These are phyloP conservation scores for Geotrichum carabidarum DNA, from an alignment of 1,139 yeast species.

Conservation along the genomic window DNA sequence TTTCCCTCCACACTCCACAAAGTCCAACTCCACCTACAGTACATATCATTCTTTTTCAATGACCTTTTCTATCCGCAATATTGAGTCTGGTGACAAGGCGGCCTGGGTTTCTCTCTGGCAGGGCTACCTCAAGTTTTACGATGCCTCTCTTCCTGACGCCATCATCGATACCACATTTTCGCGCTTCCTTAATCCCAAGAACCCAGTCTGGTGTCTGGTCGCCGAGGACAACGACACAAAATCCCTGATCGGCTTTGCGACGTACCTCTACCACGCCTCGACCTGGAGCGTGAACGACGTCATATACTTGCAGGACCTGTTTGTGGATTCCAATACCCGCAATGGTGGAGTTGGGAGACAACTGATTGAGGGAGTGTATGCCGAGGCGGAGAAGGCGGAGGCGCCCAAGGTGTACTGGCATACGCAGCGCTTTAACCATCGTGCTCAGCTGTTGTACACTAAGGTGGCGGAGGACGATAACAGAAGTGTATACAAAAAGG, in stretches of 20 bases:
- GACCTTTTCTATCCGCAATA: conserved; percentile 39
- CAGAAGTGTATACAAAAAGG: conserved; percentile 24
- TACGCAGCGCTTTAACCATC: conserved; percentile 51
- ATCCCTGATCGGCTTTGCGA: conserved; percentile 45
- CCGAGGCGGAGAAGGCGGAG: conserved; percentile 45
- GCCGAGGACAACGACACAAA: conserved; percentile 36
- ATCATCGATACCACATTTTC: conserved; percentile 43
- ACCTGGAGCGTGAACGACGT: conserved; percentile 48
- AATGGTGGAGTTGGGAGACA: conserved; percentile 49
- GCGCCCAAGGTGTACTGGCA: conserved; percentile 51
- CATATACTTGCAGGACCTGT: conserved; percentile 49
- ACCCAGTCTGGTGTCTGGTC: conserved; percentile 46
- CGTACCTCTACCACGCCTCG: conserved; percentile 46
- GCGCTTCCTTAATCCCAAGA: conserved; percentile 43
- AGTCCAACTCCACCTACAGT: not conserved
- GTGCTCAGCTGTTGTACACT: conserved; percentile 55
- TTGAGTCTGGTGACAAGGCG: conserved; percentile 41
- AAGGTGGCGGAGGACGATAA: conserved; percentile 50
- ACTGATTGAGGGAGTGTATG: conserved; percentile 48
- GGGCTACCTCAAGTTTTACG: conserved; percentile 45
- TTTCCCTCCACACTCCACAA: not conserved
- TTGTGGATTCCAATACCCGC: conserved; percentile 37
- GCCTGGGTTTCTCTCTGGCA: conserved; percentile 45
- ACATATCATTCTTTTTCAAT: conserved; percentile 1
- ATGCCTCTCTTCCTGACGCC: conserved; percentile 39